phyloP scores from a whole-genome alignment of 1,139 yeast species.

The Debaryomycetaceae sp. region DNA sequence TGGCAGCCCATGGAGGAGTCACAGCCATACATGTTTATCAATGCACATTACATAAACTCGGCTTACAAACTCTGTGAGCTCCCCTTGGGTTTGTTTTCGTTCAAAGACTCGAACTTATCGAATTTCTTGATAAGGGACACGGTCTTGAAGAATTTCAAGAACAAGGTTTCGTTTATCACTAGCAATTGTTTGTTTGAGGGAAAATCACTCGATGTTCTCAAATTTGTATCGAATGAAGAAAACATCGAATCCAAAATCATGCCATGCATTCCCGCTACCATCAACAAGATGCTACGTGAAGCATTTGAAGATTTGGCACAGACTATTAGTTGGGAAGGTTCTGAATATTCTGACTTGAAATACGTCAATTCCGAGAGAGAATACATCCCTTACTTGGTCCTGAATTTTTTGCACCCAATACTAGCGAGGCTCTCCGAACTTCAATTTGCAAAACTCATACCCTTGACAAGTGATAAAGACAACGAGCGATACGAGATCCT shows the following conservation, averaged over 20 bases:
- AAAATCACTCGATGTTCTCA: slow-evolving; percentile 14
- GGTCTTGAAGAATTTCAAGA: slow-evolving; percentile 9
- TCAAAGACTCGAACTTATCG: slow-evolving; percentile 7
- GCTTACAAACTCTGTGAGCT: slow-evolving; percentile 15
- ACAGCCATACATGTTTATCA: slow-evolving; percentile 15
- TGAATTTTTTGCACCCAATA: slow-evolving; percentile 9
- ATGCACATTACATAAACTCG: slow-evolving; percentile 17
- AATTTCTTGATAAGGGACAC: slow-evolving; percentile 10
- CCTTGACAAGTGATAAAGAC: slow-evolving; percentile 1
- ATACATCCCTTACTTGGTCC: slow-evolving; percentile 3
- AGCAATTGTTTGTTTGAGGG: slow-evolving; percentile 18
- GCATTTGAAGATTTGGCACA: slow-evolving; percentile 11
- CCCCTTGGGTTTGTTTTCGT: slow-evolving; percentile 19
- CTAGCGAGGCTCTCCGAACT: slow-evolving; percentile 6
- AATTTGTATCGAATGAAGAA: slow-evolving; percentile 10
- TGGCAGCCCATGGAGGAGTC: slow-evolving; percentile 14
- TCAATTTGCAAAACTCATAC: slow-evolving; percentile 1
- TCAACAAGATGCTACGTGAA: slow-evolving; percentile 8
- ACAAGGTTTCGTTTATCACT: slow-evolving; percentile 15
- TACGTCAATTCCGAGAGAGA: slow-evolving; percentile 2
- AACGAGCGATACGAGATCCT: slow-evolving; percentile 6
- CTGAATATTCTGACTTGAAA: background rate
- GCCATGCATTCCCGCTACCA: slow-evolving; percentile 16
- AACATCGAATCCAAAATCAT: slow-evolving; percentile 11
- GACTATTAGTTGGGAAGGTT: slow-evolving; percentile 3